Conservation (phyloP, 2,329 filamentous ascomycete species). For the Penicillium sp. region DNA sequence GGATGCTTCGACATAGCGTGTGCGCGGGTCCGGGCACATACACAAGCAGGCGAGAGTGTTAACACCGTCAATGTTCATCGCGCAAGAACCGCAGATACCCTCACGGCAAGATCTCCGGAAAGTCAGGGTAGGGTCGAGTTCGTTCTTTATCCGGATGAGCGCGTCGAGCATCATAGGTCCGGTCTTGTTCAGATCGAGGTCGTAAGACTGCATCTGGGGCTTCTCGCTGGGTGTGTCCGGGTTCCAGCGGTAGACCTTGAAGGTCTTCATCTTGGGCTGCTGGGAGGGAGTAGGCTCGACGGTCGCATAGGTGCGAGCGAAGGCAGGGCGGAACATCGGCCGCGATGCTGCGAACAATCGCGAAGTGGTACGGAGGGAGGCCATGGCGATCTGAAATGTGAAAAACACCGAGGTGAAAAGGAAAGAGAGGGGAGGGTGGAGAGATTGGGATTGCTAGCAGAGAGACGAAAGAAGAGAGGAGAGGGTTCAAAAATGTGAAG, state of each 20-base stretch:
- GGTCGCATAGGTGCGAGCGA: slow-evolving; percentile 49
- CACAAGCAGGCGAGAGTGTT: slow-evolving; percentile 97
- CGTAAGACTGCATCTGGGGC: slow-evolving; percentile 93
- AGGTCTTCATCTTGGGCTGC: slow-evolving; percentile 75
- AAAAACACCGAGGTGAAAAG: slow-evolving; percentile 12
- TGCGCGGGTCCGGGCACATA: slow-evolving; percentile 53
- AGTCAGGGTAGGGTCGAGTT: slow-evolving; percentile 92
- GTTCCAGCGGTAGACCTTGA: slow-evolving; percentile 99
- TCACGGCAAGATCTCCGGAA: slow-evolving; percentile 96
- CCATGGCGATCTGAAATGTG: slow-evolving; percentile 36
- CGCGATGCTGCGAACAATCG: slow-evolving; percentile 45
- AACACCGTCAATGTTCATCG: slow-evolving; percentile 99
- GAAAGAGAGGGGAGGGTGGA: background rate
- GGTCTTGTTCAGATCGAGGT: slow-evolving; percentile 96
- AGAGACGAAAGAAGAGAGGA: background rate
- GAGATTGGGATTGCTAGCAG: background rate
- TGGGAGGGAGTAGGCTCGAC: slow-evolving; percentile 58
- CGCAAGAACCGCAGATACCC: slow-evolving; percentile 97
- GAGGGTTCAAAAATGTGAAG: background rate
- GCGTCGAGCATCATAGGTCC: slow-evolving; percentile 98
- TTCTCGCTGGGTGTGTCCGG: slow-evolving; percentile 89
- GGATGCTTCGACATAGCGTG: background rate
- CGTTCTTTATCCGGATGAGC: slow-evolving; percentile 97
- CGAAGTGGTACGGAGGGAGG: slow-evolving; percentile 49
- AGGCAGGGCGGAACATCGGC: slow-evolving; percentile 43